Base-by-base conservation (phyloP, 2,329 filamentous ascomycete species). In the Pyrenochaeta sp. region DNA sequence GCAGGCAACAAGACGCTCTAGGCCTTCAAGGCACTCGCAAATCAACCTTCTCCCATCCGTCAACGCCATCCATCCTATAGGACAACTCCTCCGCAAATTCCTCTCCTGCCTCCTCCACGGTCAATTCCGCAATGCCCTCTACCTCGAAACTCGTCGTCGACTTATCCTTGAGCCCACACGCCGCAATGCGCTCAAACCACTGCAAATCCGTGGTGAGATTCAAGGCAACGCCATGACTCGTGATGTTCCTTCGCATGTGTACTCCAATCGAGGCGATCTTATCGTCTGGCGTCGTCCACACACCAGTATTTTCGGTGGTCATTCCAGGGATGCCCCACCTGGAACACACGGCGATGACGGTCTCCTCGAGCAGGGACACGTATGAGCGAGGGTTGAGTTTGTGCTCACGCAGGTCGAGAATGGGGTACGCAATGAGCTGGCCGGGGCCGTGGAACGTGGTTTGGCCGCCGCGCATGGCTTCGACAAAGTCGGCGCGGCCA, bases 401-500 rank as follows among this genome's bases (percentile, higher is more conserved):
- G 54, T 90, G 81, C 8, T 81, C 78, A 41, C 83, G 83, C 43
- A 97, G 80, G 69, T 96, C 90, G n/a, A 96, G 69, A 36, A 96
- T 83, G 3, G 93, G 90, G 77, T 96, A 99, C n/a, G 92, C 84
- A 23, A 96, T 89, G 35, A 96, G 74, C 69, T 99, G 94, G 0
- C 93, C 93, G 0, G 93, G 94, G 0, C 93, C 94, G 68, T 99
- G 94, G 75, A 96, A 97, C 3, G 94, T 97, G 0, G 90, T 92
- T 55, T 96, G 85, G 0, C 94, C 94, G 49, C 94, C 94, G 41
- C 94, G 85, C n/a, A 85, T 81, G 10, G 89, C 87, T 60, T 85
- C 80, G 29, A 83, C 72, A 58, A 94, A 83, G n/a, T 81, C 76
- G 3, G 87, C 88, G 18, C 67, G 58, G 23, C 74, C 74, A 21